These are phyloP conservation scores for Pseudogymnoascus sp. DNA, from an alignment of 2,329 filamentous ascomycete species.

Conservation along the genomic window DNA sequence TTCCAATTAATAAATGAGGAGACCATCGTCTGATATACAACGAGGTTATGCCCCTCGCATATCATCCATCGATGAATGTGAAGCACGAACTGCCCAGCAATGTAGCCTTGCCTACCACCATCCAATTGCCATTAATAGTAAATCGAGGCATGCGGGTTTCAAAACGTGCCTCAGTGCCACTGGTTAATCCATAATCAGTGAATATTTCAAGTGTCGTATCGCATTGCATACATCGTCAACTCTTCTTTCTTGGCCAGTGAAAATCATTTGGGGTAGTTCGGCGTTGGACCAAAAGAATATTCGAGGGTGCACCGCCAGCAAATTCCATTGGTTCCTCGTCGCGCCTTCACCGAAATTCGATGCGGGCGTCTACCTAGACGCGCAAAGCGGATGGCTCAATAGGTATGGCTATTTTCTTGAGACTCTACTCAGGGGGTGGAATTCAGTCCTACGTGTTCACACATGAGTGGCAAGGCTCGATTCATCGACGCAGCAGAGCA, in stretches of 20 bases:
- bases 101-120: background rate
- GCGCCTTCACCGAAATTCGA: background rate
- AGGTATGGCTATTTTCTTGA: background rate
- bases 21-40: background rate
- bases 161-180: background rate
- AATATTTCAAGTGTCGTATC: background rate
- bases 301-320: background rate
- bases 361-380: background rate
- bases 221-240: background rate
- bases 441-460: background rate
- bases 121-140: background rate
- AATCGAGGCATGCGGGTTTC: background rate
- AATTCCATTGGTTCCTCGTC: background rate
- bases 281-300: background rate
- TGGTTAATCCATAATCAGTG: background rate
- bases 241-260: background rate
- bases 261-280: background rate
- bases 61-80: background rate
- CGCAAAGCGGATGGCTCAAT: background rate
- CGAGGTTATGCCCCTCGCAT: background rate
- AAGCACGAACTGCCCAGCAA: background rate
- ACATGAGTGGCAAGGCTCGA: background rate
- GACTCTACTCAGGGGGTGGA: background rate
- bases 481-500: background rate
- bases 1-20: background rate